phyloP scores from a whole-genome alignment of 2,329 filamentous ascomycete species.

The Ciborinia camelliae region DNA sequence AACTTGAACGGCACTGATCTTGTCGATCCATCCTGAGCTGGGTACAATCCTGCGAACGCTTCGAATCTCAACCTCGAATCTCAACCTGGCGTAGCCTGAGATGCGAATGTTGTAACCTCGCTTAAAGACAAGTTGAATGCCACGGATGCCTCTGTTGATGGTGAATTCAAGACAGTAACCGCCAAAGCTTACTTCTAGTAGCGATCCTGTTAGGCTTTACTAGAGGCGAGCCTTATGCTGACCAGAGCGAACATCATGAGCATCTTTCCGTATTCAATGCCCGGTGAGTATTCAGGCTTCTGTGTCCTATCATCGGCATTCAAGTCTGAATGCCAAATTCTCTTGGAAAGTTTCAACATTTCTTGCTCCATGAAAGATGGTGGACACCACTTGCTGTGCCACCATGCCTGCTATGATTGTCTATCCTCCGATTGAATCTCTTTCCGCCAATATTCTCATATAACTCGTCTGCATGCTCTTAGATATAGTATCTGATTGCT shows the following conservation, averaged over 20 bases:
- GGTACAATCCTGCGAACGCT: constrained; percentile 92
- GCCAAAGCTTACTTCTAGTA: constrained; percentile 22
- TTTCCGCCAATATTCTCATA: no score
- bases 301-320: not conserved
- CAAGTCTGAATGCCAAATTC: not conserved
- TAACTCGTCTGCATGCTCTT: no score
- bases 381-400: not conserved
- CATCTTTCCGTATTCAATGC: not conserved
- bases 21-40: constrained; percentile 84
- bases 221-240: constrained; percentile 17
- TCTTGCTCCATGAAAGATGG: not conserved
- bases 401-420: not conserved
- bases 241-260: not conserved
- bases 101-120: constrained; percentile 86
- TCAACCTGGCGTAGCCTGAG: constrained; percentile 94
- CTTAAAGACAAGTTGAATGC: constrained; percentile 78
- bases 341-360: not conserved
- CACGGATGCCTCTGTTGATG: constrained; percentile 54
- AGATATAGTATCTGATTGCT: no score
- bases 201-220: constrained; percentile 11
- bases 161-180: constrained; percentile 33
- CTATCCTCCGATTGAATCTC: no score
- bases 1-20: constrained; percentile 94
- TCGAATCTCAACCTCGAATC: constrained; percentile 89
- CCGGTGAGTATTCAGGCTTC: not conserved